phyloP scores from a whole-genome alignment of 129 eudicot species.

The Lactuca sativa region DNA sequence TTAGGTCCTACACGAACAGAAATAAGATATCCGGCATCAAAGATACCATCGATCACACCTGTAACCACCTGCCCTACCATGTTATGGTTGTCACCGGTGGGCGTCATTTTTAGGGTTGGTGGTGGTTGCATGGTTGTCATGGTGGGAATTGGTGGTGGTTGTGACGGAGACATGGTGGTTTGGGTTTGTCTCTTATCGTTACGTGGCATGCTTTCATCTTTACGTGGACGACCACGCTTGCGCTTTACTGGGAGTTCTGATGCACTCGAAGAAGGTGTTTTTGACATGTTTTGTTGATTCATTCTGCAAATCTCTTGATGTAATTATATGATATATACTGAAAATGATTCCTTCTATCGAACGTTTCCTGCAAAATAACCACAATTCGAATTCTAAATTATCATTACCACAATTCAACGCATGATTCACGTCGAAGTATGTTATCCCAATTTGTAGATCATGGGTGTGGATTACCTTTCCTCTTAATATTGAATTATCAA shows the following conservation, averaged over 20 bases:
- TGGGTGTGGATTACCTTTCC: background rate
- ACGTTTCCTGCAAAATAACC: conserved; percentile 17
- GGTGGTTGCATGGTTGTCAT: conserved; percentile 24
- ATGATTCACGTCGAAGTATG: background rate
- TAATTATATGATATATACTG: conserved; percentile 3
- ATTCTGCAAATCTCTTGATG: conserved; percentile 20
- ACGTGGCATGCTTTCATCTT: conserved; percentile 50
- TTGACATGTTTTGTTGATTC: conserved; percentile 43
- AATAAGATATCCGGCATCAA: conserved; percentile 79
- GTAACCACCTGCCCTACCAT: conserved; percentile 59
- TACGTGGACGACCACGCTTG: conserved; percentile 85
- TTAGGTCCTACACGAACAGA: conserved; percentile 53
- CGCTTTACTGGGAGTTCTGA: conserved; percentile 58
- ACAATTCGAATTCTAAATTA: background rate
- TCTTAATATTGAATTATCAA: background rate
- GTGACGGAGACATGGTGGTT: conserved; percentile 25
- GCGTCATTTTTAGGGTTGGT: conserved; percentile 23
- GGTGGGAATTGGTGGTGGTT: conserved; percentile 30
- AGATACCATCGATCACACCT: conserved; percentile 73
- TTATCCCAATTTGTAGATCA: background rate
- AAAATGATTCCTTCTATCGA: background rate
- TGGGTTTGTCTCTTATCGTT: conserved; percentile 30
- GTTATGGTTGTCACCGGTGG: conserved; percentile 30
- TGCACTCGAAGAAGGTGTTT: conserved; percentile 26
- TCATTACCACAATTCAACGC: background rate